phyloP scores from a whole-genome alignment of 1,284 basidiomycete genomes.

The Boletus sp. region DNA sequence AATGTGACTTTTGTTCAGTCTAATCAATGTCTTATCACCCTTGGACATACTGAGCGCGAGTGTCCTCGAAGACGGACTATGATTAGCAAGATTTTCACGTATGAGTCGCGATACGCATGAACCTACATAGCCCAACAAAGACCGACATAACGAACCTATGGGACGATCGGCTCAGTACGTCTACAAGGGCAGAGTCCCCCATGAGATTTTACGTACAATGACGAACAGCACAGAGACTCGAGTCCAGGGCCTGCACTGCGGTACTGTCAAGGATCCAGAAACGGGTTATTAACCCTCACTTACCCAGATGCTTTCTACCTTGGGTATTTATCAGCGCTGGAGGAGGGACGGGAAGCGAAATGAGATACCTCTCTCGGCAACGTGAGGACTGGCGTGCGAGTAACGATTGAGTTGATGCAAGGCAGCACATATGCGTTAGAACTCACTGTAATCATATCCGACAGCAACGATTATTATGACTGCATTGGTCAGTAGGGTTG shows the following conservation, averaged over 20 bases:
- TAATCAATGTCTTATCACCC: not conserved
- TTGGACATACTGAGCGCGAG: slow-evolving; percentile 11
- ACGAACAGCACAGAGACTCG: slow-evolving; percentile 20
- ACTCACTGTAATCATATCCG: slow-evolving; percentile 24
- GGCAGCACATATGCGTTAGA: not conserved
- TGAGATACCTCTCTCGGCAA: slow-evolving; percentile 18
- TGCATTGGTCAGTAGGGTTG: not conserved
- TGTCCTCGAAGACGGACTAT: slow-evolving; percentile 1
- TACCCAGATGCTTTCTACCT: slow-evolving; percentile 24
- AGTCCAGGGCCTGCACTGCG: slow-evolving; percentile 22
- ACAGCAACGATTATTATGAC: slow-evolving; percentile 6
- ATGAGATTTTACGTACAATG: slow-evolving; percentile 14
- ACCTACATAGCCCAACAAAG: slow-evolving; percentile 20
- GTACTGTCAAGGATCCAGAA: not conserved
- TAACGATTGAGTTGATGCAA: not conserved
- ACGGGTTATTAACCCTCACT: not conserved
- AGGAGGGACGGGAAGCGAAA: no score
- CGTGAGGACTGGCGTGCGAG: slow-evolving; percentile 14
- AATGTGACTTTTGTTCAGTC: not conserved
- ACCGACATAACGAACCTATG: slow-evolving; percentile 26
- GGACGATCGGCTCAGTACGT: not conserved
- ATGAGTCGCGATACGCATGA: not conserved
- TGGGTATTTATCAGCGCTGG: not conserved
- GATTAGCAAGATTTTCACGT: not conserved
- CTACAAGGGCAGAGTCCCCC: not conserved